Conservation (phyloP, 1,284 basidiomycete genomes). For the Puccinia hordei region DNA sequence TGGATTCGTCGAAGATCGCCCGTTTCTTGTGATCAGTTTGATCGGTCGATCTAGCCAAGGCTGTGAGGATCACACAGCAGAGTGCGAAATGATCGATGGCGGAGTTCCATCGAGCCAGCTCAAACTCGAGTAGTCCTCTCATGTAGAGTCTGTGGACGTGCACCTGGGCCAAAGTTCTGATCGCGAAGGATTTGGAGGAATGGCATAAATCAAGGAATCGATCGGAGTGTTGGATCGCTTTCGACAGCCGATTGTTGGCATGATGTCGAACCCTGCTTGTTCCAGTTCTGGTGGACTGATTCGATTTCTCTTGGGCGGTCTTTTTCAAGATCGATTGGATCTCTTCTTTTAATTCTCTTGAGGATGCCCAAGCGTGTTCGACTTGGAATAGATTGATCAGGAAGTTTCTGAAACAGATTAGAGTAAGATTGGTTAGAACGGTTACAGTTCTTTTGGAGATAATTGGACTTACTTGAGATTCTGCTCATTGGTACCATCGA, state of each 20-base stretch:
- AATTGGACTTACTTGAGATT: conserved; percentile 23
- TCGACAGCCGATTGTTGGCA: conserved; percentile 19
- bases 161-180: conserved; percentile 21
- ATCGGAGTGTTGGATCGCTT: conserved; percentile 30
- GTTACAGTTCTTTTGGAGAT: background rate
- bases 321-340: conserved; percentile 25
- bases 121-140: conserved; percentile 28
- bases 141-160: conserved; percentile 31
- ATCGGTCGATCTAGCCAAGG: background rate
- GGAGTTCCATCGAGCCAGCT: conserved; percentile 25
- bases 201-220: conserved; percentile 2
- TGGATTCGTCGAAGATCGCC: conserved; percentile 32
- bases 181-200: background rate
- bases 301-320: background rate
- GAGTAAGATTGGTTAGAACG: background rate
- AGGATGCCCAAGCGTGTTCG: conserved; percentile 37
- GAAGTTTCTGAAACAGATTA: conserved; percentile 4
- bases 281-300: conserved; percentile 1
- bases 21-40: conserved; percentile 30
- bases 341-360: conserved; percentile 27
- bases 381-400: conserved; percentile 38
- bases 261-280: conserved; percentile 21
- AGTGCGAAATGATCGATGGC: conserved; percentile 22
- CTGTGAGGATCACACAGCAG: conserved; percentile 9
- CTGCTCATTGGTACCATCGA: background rate